phyloP scores from a whole-genome alignment of 2,329 filamentous ascomycete genomes.

The Penicillium sp. region DNA sequence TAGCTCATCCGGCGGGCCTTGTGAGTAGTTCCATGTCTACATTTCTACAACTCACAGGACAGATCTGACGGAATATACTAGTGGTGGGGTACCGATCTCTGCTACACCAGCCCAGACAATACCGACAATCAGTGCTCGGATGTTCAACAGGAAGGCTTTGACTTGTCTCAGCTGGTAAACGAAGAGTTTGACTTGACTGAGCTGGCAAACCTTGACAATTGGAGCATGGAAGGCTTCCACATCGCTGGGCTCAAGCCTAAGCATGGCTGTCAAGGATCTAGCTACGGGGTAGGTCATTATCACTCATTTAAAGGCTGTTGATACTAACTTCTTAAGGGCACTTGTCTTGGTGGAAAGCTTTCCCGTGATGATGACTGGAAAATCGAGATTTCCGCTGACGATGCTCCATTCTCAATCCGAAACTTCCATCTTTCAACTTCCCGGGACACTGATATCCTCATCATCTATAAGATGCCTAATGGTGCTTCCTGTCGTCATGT shows the following conservation, averaged over 20 bases:
- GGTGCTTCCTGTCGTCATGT: constrained; percentile 77
- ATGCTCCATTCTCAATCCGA: constrained; percentile 65
- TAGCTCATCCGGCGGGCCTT: constrained; percentile 43
- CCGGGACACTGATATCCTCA: constrained; percentile 73
- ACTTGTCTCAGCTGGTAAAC: constrained; percentile 60
- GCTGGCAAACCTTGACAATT: constrained; percentile 58
- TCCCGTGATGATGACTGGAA: constrained; percentile 51
- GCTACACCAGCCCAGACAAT: constrained; percentile 68
- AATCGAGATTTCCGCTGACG: constrained; percentile 13
- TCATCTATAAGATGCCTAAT: constrained; percentile 81
- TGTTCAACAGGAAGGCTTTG: constrained; percentile 65
- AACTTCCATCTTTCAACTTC: constrained; percentile 69
- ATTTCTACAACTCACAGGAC: neutral
- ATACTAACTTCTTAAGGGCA: constrained; percentile 41
- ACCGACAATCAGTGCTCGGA: constrained; percentile 71
- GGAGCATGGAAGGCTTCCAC: constrained; percentile 65
- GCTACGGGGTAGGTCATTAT: constrained; percentile 42
- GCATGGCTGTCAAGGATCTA: constrained; percentile 42
- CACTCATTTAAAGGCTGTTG: neutral
- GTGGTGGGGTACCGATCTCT: constrained; percentile 49
- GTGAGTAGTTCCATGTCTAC: constrained; percentile 30
- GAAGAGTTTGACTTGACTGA: constrained; percentile 68
- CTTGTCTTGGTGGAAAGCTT: constrained; percentile 60
- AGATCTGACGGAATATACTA: constrained; percentile 5
- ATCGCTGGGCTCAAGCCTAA: constrained; percentile 70